Percentiles rank a stretch among this genome's conserved stretches.
Evolutionary conservation across 2,329 filamentous ascomycete genomes (phyloP).

Genomic region (Coniella lustricola): DNA sequence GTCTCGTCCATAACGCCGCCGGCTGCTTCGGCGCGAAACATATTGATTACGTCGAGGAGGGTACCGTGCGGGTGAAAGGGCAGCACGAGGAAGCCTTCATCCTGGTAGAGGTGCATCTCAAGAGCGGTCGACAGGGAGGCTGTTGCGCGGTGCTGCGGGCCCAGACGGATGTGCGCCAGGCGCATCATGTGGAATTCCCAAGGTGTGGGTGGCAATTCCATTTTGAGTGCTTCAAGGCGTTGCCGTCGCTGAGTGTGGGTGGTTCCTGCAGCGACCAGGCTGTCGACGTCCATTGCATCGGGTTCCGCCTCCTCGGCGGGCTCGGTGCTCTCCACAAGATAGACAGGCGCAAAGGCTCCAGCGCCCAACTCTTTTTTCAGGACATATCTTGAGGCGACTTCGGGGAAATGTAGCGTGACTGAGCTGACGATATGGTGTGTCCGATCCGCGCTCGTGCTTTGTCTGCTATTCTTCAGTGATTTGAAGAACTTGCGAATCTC

Average conservation of each 20-base stretch:
- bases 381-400: constrained; percentile 61
- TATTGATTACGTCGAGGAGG: constrained; percentile 88
- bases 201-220: constrained; percentile 78
- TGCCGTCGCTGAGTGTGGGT: constrained; percentile 40
- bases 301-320: constrained; percentile 43
- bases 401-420: constrained; percentile 62
- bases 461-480: constrained; percentile 49
- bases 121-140: constrained; percentile 77
- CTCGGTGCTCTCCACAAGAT: constrained; percentile 71
- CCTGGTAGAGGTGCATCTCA: constrained; percentile 84
- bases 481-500: constrained; percentile 83
- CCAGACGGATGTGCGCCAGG: constrained; percentile 69
- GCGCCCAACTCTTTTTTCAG: constrained; percentile 82
- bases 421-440: constrained; percentile 50
- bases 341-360: constrained; percentile 92
- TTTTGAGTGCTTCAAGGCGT: constrained; percentile 77
- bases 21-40: constrained; percentile 60
- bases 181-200: constrained; percentile 99
- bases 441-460: constrained; percentile 53
- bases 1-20: constrained; percentile 79
- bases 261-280: constrained; percentile 48
- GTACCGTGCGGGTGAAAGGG: constrained; percentile 87
- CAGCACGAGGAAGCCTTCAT: constrained; percentile 84
- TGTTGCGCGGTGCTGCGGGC: constrained; percentile 60
- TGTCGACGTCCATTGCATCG: constrained; percentile 54